Evolutionary conservation across 768 basidiomycete species (phyloP).

Genomic region (Mycena maculata): DNA sequence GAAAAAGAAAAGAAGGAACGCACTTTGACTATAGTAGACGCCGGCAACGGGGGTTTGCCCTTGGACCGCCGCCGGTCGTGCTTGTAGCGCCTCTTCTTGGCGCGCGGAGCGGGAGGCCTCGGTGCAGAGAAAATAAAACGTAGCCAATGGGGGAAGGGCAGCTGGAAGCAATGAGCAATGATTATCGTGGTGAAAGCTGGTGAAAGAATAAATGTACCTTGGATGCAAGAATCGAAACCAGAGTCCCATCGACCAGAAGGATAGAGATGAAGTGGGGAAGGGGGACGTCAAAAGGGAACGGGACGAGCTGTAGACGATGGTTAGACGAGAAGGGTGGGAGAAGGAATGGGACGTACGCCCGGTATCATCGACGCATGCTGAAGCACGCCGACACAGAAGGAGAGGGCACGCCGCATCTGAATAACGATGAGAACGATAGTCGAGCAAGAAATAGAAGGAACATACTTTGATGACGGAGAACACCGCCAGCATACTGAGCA

Average conservation of each 20-base stretch:
- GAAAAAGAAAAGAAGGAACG: too few species aligned
- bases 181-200: too few species aligned
- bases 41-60: too few species aligned
- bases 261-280: neutral
- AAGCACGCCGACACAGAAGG: neutral
- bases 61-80: too few species aligned
- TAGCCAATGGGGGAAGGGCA: neutral
- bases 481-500: neutral
- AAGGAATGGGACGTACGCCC: neutral
- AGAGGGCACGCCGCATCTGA: neutral
- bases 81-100: too few species aligned
- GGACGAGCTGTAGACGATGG: neutral
- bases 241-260: neutral
- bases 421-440: neutral
- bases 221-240: neutral
- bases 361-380: neutral
- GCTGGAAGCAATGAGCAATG: neutral
- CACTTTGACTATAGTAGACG: too few species aligned
- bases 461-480: neutral
- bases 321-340: neutral
- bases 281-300: neutral
- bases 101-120: too few species aligned
- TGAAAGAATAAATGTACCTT: neutral
- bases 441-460: neutral
- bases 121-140: too few species aligned